A percentile compares a stretch with the other conserved stretches of the same genome.
These are phyloP conservation scores for Amphirosellinia nigrospora DNA, from an alignment of 495 filamentous ascomycete genomes.

Conservation along the genomic window DNA sequence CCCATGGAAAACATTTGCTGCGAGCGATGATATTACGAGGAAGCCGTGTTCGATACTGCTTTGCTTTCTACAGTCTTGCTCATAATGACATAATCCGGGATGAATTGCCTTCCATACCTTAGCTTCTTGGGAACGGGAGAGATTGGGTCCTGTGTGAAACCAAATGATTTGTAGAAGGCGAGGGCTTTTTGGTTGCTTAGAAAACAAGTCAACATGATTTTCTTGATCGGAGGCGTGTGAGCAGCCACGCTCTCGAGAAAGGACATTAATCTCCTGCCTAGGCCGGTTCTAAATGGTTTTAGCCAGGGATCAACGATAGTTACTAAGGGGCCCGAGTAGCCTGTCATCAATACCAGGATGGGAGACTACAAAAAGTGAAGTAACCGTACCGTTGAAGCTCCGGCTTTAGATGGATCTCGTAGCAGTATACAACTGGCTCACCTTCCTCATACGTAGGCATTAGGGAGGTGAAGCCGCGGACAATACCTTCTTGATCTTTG, in stretches of 20 bases:
- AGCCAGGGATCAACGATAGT: neutral
- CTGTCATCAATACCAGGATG: neutral
- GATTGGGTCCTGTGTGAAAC: conserved; percentile 70
- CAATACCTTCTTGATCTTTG: conserved; percentile 39
- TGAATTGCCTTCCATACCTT: conserved; percentile 67
- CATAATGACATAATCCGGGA: conserved; percentile 73
- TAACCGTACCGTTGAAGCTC: conserved; percentile 53
- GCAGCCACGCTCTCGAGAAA: conserved; percentile 49
- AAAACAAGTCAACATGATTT: conserved; percentile 88
- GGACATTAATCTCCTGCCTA: conserved; percentile 52
- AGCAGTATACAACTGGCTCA: conserved; percentile 78
- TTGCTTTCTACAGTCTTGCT: conserved; percentile 58
- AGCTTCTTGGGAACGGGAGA: conserved; percentile 67
- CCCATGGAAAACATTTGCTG: neutral
- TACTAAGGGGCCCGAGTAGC: neutral
- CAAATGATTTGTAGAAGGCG: conserved; percentile 70
- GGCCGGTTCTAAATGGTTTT: conserved; percentile 49
- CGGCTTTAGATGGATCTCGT: conserved; percentile 79
- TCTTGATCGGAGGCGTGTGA: conserved; percentile 61
- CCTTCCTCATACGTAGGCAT: conserved; percentile 84
- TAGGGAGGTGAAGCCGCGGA: conserved; percentile 76
- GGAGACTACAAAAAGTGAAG: neutral
- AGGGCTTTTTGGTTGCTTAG: conserved; percentile 65
- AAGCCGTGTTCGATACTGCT: neutral
- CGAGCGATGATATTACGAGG: neutral